These are phyloP conservation scores for Penicillium nordicum DNA, from an alignment of 2,329 filamentous ascomycete genomes.

Conservation along the genomic window DNA sequence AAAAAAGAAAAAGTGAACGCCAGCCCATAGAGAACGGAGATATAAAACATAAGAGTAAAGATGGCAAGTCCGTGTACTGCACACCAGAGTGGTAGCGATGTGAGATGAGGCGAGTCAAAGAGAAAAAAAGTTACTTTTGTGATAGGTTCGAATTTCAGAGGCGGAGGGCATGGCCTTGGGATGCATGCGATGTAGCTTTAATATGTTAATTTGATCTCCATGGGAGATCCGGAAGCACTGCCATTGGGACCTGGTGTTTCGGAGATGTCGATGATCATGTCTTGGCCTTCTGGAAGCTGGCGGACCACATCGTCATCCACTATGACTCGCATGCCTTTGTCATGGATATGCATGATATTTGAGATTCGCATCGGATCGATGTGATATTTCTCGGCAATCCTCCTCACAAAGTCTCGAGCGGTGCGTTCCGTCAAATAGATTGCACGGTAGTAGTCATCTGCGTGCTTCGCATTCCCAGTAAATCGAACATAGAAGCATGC, in stretches of 20 bases:
- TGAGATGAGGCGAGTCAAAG: not conserved
- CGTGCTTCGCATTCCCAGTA: slow-evolving; percentile 49
- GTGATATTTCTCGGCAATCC: slow-evolving; percentile 74
- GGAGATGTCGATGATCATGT: slow-evolving; percentile 71
- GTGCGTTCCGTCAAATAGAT: slow-evolving; percentile 80
- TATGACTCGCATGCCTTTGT: slow-evolving; percentile 74
- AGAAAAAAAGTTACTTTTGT: not conserved
- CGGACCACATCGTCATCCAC: slow-evolving; percentile 87
- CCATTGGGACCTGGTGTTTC: slow-evolving; percentile 43
- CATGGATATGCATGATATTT: slow-evolving; percentile 68
- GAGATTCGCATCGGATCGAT: slow-evolving; percentile 70
- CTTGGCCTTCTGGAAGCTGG: slow-evolving; percentile 83
- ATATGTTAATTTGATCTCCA: slow-evolving; percentile 55
- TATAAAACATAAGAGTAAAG: slow-evolving; percentile 12
- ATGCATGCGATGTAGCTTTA: slow-evolving; percentile 32
- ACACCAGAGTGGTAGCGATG: slow-evolving; percentile 5
- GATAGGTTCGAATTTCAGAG: not conserved
- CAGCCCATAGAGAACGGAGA: slow-evolving; percentile 16
- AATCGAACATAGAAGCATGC: slow-evolving; percentile 83
- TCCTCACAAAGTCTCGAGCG: slow-evolving; percentile 67
- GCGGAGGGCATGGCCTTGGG: not conserved
- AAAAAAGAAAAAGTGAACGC: slow-evolving; percentile 9
- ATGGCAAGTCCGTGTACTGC: slow-evolving; percentile 1
- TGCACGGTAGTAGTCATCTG: slow-evolving; percentile 70
- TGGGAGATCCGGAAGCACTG: slow-evolving; percentile 7